phyloP scores from a whole-genome alignment of 306 rosid genomes.

The Argentina anserina region DNA sequence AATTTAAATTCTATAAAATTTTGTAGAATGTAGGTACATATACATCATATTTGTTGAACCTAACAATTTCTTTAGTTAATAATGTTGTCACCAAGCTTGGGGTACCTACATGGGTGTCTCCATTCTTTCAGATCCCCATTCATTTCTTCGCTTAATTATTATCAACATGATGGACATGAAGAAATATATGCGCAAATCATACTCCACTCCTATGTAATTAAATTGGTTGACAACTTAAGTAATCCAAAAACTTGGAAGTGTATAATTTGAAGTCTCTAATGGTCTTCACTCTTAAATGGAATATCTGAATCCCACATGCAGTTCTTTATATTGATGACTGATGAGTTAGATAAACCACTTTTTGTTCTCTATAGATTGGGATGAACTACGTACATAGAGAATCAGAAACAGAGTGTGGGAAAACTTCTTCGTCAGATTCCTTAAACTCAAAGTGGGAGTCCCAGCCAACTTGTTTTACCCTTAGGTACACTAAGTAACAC shows the following conservation, averaged over 20 bases:
- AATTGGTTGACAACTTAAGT: not conserved
- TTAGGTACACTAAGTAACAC: not conserved
- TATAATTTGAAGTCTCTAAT: not conserved
- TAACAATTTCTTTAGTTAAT: conserved; percentile 29
- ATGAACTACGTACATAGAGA: not conserved
- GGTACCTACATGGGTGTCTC: conserved; percentile 32
- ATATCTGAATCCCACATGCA: not conserved
- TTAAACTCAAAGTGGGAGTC: not conserved
- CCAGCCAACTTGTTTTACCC: not conserved
- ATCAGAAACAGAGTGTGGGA: not conserved
- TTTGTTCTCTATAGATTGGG: conserved; percentile 12
- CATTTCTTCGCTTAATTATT: conserved; percentile 39
- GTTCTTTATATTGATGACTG: not conserved
- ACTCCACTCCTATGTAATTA: not conserved
- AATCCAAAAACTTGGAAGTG: not conserved
- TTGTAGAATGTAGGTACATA: not conserved
- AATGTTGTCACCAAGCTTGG: conserved; percentile 49
- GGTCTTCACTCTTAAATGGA: not conserved
- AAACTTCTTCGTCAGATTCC: not conserved
- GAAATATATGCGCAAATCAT: not conserved
- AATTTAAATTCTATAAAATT: conserved; percentile 12
- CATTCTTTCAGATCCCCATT: conserved; percentile 16
- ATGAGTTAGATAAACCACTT: not conserved
- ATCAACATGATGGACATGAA: not conserved
- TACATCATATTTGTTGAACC: conserved; percentile 5